Evolutionary conservation across 2,329 filamentous ascomycete genomes (phyloP).

Genomic region (Penicillium frequentans): DNA sequence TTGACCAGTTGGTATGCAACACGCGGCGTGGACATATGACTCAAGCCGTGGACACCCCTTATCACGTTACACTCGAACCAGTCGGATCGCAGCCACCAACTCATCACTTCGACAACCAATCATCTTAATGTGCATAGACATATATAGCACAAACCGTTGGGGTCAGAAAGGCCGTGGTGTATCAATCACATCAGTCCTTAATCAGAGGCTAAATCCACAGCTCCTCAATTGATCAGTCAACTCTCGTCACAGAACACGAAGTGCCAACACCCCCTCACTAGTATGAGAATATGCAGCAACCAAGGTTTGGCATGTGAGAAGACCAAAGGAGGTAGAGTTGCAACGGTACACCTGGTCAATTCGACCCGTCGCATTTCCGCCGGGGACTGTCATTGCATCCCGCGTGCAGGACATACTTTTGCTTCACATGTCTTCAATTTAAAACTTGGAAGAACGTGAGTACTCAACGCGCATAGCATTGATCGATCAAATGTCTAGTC

Average conservation of each 20-base stretch:
- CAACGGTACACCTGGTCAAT: background rate
- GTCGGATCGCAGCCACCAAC: background rate
- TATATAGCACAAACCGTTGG: background rate
- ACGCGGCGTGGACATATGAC: too few species aligned
- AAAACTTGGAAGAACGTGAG: background rate
- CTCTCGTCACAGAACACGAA: background rate
- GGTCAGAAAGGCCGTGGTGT: background rate
- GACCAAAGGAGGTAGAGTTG: background rate
- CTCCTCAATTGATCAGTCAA: background rate
- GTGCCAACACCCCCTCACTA: background rate
- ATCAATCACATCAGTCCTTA: background rate
- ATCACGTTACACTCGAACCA: background rate
- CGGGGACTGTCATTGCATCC: background rate
- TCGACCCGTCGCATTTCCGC: background rate
- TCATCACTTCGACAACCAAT: background rate
- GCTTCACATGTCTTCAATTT: background rate
- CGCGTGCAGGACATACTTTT: background rate
- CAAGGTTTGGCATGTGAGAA: background rate
- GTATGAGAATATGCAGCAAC: background rate
- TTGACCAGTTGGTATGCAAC: background rate
- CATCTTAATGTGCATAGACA: background rate
- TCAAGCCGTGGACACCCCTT: background rate
- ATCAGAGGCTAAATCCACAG: background rate
- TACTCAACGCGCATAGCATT: background rate
- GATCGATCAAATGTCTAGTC: background rate